Base-by-base conservation (phyloP, 83 land plant genomes). In the Picea mariana region DNA sequence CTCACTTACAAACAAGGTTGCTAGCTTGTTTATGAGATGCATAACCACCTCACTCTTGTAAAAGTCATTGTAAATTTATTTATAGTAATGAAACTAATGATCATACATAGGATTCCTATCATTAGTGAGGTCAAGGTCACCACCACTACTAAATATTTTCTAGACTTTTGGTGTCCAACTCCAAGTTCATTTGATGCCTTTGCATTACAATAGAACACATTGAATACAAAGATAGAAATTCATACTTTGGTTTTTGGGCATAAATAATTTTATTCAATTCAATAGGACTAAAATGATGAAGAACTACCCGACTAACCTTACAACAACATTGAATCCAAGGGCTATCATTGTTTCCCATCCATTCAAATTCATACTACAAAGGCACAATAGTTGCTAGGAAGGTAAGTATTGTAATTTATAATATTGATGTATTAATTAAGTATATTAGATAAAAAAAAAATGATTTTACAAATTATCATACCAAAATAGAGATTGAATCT, bases 101-200 rank as follows among this genome's bases (percentile, higher is more conserved):
- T 34, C 60, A 61, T 78, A 20, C 83, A 73, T 11, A 87, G 2
- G 0, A 83, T 49, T 4, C 87, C 84, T 44, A 91, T 68, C 20
- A 61, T 7, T 6, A 73, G 1, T 17, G 89, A 83, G 6, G 81
- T 84, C 13, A 76, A 23, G 11, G 80, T 13, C 20, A 79, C 83
- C 9, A 87, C 88, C 31, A 81, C 73, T 0, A 89, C 82, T 12
- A 91, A 67, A 40, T 89, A 91, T 65, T 81, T 81, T 8, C 85
- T 88, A 38, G 85, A 86, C 7, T 79, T 81, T 3, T 87, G 86
- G 62, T 80, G 77, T 20, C 88, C 89, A 58, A 79, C 85, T 40
- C 91, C 91, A 16, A 91, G 79, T 67, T 89, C 91, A 67, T 91
- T 89, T 1, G 87, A 79, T 27, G 89, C 91, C 38, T 91, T 82